Evolutionary conservation across 371 early-diverging fungal genomes (phyloP).

Genomic region (Saksenaea vasiformis): DNA sequence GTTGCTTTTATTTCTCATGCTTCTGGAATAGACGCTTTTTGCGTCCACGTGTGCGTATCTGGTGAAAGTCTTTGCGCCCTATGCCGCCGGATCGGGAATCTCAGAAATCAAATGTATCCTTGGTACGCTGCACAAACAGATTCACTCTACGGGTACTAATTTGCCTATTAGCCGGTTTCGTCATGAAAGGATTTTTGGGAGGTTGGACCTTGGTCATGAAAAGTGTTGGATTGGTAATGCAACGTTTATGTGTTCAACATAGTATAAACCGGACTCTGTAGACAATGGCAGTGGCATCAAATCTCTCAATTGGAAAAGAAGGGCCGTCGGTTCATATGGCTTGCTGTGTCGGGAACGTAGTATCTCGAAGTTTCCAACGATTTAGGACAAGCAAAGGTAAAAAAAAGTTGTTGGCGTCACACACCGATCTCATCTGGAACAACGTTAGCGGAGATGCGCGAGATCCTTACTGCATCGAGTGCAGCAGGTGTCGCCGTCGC

Average conservation of each 20-base stretch:
- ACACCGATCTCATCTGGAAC: not conserved
- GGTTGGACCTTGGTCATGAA: slow-evolving; percentile 88
- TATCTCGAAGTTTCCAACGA: slow-evolving; percentile 82
- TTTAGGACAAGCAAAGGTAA: slow-evolving; percentile 82
- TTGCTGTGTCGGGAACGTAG: slow-evolving; percentile 88
- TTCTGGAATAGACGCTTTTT: slow-evolving; percentile 51
- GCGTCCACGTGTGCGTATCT: slow-evolving; percentile 59
- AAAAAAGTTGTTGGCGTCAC: not conserved
- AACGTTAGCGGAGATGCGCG: slow-evolving; percentile 76
- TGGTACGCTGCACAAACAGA: slow-evolving; percentile 41
- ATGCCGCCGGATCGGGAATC: slow-evolving; percentile 95
- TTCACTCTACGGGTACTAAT: not conserved
- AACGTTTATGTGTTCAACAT: not conserved
- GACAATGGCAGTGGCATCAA: slow-evolving; percentile 86
- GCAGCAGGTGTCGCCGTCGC: slow-evolving; percentile 78
- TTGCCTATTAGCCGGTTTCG: slow-evolving; percentile 50
- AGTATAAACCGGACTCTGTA: slow-evolving; percentile 16
- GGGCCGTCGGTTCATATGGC: slow-evolving; percentile 96
- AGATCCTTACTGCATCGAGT: slow-evolving; percentile 89
- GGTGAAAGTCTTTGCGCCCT: slow-evolving; percentile 76
- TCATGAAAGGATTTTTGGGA: slow-evolving; percentile 89
- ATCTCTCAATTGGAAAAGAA: slow-evolving; percentile 91
- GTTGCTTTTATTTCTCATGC: slow-evolving; percentile 24
- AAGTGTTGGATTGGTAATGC: slow-evolving; percentile 72
- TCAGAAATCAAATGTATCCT: slow-evolving; percentile 96